Base-by-base conservation (phyloP, 805 yeast genomes). In the Saccharomyces eubayanus region DNA sequence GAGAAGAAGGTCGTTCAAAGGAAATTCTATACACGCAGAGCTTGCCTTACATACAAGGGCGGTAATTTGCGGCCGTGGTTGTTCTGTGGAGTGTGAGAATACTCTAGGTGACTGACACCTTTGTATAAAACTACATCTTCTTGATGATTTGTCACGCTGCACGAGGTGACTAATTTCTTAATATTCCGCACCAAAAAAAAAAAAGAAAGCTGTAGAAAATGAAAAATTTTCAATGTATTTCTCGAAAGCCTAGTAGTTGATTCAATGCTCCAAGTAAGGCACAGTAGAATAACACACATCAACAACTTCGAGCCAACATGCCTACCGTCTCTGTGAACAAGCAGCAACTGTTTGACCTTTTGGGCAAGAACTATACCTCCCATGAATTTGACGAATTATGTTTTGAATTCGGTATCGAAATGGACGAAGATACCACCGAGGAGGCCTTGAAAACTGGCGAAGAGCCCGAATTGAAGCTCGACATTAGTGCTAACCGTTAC, bases 321-420 rank as follows among this genome's bases (percentile, higher is more conserved):
- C 99, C 99, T 75, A 94, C 99, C 72, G 79, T 94, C 67, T 80
- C 96, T 30, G 97, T 94, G 59, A 97, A 94, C 72, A 91, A 95
- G 70, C 87, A 85, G 68, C 98, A 94, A 70, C 81, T 94, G 59
- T 94, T 82, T 76, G 82, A 84, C 66, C 81, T 89, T 47, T 77
- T 94, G 58, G 98, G 86, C 43, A 75, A 76, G 57, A 67, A 72
- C 50, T 83, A 83, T 68, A 80, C 96, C 64, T 87, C 94, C 61
- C 82, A 89, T 63, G 99, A 92, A 68, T 91, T 94, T 64, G 99
- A 94, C 69, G 97, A 91, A 73, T 81, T 94, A 62, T 94, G 98
- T 76, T 94, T 94, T 76, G 95, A 92, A 67, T 94, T 91, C 63
- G 99, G 99, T 64, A 84, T 94, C 62, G 99, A 94, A 76, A 80